Evolutionary conservation across 306 rosid genomes (phyloP), one percentile per base, ranked within the genome.

Genomic region (Dalbergia cultrata): DNA sequence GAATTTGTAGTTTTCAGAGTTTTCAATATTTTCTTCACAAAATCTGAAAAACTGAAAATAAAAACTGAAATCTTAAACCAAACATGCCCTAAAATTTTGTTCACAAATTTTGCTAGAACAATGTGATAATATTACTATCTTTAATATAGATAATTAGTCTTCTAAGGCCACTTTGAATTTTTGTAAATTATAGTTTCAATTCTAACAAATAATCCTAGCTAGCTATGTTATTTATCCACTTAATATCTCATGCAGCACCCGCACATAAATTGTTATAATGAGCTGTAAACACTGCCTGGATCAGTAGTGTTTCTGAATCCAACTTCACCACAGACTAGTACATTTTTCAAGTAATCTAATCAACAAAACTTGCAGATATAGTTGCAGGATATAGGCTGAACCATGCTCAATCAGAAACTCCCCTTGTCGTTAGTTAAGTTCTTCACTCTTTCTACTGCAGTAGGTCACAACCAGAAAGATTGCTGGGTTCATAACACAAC

Each of bases 391-490:
- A 45, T 43, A n/a, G 71, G 3, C 60, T 21, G 43, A 60, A 74
- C 22, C 7, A 6, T 60, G 47, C 22, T 33, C 13, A 63, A 16
- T 49, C 53, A 49, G 31, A 34, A 71, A 80, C 45, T 2, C 50
- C 13, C 8, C 17, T 69, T 60, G 31, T 70, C 64, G 72, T 79
- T 69, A 26, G 31, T 26, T 37, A n/a, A 79, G 43, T 50, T 44
- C 78, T 13, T 54, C 71, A 79, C 66, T 61, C 47, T 45, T 72
- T 70, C 53, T 70, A 22, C 41, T 35, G 44, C 21, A 49, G 37
- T 62, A 72, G 52, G 67, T 63, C 33, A 13, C 37, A 50, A 13
- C 45, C 68, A 35, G 45, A 79, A 70, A 43, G 59, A 26, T 26
- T 1, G 31, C 31, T 59, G 47, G 61, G 4, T 47, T 9, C 45